These are phyloP conservation scores for Pogostemon cablin DNA, from an alignment of 257 asterid species.

Conservation along the genomic window DNA sequence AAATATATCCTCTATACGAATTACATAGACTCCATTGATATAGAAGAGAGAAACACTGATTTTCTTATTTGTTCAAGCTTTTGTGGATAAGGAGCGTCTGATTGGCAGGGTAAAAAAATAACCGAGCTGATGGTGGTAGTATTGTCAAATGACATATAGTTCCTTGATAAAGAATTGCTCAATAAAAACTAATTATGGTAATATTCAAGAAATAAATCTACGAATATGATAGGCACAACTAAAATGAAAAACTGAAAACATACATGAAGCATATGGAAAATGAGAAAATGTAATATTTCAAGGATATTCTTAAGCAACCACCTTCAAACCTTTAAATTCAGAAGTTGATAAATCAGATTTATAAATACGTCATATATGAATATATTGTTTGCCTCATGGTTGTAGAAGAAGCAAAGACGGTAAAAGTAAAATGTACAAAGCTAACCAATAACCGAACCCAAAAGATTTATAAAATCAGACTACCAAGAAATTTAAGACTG, in stretches of 20 bases:
- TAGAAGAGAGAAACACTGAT: too few relatives aligned
- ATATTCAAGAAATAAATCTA: background rate
- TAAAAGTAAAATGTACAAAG: background rate
- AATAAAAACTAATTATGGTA: conserved; percentile 2
- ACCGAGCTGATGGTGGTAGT: background rate
- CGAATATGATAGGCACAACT: background rate
- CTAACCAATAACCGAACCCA: conserved; percentile 14
- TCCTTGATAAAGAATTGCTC: conserved; percentile 14
- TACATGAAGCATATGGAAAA: conserved; percentile 18
- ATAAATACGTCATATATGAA: background rate
- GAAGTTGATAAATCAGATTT: too few relatives aligned
- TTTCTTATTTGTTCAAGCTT: too few relatives aligned
- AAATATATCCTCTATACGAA: conserved; percentile 7
- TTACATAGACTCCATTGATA: conserved; percentile 8
- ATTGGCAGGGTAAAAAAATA: too few relatives aligned
- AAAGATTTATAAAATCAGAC: background rate
- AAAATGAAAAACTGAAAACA: conserved; percentile 19
- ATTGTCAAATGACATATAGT: background rate
- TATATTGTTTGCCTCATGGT: background rate
- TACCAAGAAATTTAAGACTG: conserved; percentile 10
- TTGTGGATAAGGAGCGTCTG: too few relatives aligned
- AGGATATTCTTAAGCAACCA: too few relatives aligned
- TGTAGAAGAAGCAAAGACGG: conserved; percentile 12
- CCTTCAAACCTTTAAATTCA: too few relatives aligned
- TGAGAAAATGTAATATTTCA: background rate